phyloP scores from a whole-genome alignment of 352 stramenopile genomes.

The Halophytophthora polymorphica region DNA sequence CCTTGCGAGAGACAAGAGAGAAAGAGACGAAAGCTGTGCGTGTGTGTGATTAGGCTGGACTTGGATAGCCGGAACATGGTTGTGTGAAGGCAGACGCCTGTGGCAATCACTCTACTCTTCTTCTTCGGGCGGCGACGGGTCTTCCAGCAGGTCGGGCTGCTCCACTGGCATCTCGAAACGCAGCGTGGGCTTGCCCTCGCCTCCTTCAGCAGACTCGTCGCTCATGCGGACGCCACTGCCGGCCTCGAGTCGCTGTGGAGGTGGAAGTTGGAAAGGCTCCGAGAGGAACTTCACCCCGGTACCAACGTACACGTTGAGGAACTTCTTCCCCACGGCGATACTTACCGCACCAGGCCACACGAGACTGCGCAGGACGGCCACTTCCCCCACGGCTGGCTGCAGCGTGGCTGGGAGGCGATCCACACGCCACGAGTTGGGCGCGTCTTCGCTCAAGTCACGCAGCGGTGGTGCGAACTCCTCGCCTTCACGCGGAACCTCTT shows the following conservation, averaged over 20 bases:
- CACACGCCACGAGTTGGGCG: constrained; percentile 65
- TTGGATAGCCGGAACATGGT: constrained; percentile 1
- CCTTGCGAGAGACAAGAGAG: not conserved
- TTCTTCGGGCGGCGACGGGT: constrained; percentile 63
- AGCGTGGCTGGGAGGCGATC: constrained; percentile 66
- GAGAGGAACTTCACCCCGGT: constrained; percentile 74
- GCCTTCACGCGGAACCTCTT: constrained; percentile 63
- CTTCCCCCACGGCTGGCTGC: constrained; percentile 53
- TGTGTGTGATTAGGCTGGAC: not conserved
- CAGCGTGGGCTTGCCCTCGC: constrained; percentile 35
- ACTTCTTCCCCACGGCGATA: constrained; percentile 83
- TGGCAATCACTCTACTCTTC: constrained; percentile 30
- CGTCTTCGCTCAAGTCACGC: constrained; percentile 63
- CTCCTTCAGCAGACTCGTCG: constrained; percentile 27
- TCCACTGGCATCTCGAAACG: constrained; percentile 59
- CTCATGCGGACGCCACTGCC: constrained; percentile 43
- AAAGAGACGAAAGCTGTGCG: not conserved
- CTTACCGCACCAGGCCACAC: constrained; percentile 86
- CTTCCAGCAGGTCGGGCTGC: constrained; percentile 75
- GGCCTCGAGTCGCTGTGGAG: constrained; percentile 44
- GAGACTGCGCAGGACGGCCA: constrained; percentile 70
- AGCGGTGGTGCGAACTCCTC: constrained; percentile 65
- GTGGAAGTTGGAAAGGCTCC: constrained; percentile 55
- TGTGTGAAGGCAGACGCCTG: not conserved
- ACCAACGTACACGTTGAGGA: constrained; percentile 89